phyloP scores from a whole-genome alignment of 768 basidiomycete genomes.

The Mycena rebaudengoi region DNA sequence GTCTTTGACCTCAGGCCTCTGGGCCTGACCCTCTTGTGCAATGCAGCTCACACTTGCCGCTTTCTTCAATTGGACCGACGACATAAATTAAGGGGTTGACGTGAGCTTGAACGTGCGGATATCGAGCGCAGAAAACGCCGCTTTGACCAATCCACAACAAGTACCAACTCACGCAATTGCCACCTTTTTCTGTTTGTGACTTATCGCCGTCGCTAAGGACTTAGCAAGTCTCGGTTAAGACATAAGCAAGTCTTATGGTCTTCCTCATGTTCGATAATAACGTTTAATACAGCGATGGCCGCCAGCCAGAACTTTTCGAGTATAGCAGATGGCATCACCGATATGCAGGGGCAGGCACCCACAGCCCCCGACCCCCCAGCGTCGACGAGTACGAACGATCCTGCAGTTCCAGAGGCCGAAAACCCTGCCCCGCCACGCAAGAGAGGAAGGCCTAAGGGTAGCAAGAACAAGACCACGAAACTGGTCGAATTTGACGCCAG shows the following conservation, averaged over 20 bases:
- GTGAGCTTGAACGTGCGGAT: too few species aligned
- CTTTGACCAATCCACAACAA: too few species aligned
- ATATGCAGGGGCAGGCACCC: not conserved
- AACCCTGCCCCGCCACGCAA: constrained; percentile 1
- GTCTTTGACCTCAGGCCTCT: too few species aligned
- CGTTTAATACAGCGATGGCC: not conserved
- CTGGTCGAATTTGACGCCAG: not conserved
- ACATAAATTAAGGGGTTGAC: too few species aligned
- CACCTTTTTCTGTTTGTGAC: not conserved
- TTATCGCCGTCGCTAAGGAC: not conserved
- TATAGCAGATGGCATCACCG: constrained; percentile 17
- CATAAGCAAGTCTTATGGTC: not conserved
- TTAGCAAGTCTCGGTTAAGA: not conserved
- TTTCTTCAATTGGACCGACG: too few species aligned
- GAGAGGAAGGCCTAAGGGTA: constrained; percentile 23
- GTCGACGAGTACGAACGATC: not conserved
- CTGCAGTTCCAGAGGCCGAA: not conserved
- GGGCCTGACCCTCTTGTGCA: too few species aligned
- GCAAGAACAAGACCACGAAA: constrained; percentile 27
- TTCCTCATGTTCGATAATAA: not conserved
- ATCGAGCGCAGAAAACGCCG: too few species aligned
- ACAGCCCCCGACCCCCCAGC: not conserved
- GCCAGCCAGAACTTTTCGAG: constrained; percentile 12
- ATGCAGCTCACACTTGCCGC: too few species aligned
- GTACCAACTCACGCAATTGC: too few species aligned